Evolutionary conservation across 805 yeast genomes (phyloP).

Genomic region (Candida tammaniensis): DNA sequence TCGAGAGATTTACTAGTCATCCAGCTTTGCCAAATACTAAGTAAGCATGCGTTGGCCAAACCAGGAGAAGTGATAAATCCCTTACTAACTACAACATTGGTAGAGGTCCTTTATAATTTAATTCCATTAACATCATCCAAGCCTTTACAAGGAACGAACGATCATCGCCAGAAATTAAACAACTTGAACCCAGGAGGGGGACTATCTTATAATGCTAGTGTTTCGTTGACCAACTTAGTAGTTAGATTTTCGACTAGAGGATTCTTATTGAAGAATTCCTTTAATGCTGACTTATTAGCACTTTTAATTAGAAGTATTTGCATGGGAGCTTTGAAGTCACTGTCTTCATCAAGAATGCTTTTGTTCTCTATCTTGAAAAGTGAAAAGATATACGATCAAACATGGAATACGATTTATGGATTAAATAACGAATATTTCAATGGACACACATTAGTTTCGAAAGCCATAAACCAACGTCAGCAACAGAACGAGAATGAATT

Average conservation of each 20-base stretch:
- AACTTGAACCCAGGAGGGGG: conserved; percentile 39
- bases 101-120: conserved; percentile 62
- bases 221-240: conserved; percentile 43
- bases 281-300: conserved; percentile 57
- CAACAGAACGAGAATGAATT: background rate
- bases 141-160: conserved; percentile 13
- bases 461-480: conserved; percentile 3
- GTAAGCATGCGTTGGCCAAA: conserved; percentile 15
- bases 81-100: conserved; percentile 41
- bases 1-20: conserved; percentile 62
- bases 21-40: conserved; percentile 47
- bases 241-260: conserved; percentile 32
- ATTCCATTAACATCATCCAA: conserved; percentile 35
- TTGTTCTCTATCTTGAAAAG: conserved; percentile 48
- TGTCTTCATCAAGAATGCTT: conserved; percentile 52
- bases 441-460: conserved; percentile 17
- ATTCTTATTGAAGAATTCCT: conserved; percentile 35
- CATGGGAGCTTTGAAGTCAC: conserved; percentile 49
- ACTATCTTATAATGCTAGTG: conserved; percentile 51
- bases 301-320: conserved; percentile 55
- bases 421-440: conserved; percentile 19
- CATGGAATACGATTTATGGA: conserved; percentile 32
- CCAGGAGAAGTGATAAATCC: conserved; percentile 23
- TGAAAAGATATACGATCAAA: conserved; percentile 33
- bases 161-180: conserved; percentile 22